Evolutionary conservation across 169 alveolate species (phyloP).

Genomic region (Eimeria sp.): DNA sequence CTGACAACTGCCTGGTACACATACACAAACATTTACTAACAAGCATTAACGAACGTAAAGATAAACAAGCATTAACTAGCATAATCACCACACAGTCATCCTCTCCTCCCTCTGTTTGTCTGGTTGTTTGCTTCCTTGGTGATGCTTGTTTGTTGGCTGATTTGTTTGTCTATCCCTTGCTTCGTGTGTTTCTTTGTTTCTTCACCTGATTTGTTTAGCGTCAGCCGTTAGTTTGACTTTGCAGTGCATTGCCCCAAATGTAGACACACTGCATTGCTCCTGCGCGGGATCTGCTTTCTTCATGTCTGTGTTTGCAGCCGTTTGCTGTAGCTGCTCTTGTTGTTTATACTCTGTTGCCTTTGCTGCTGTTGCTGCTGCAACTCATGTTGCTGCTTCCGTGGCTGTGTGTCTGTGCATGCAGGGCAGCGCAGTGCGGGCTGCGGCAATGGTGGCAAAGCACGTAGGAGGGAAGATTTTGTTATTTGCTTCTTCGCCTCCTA

Average conservation of each 20-base stretch:
- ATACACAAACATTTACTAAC: too few relatives aligned
- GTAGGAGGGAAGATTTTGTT: constrained; percentile 97
- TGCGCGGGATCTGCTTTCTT: too few relatives aligned
- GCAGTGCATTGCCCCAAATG: too few relatives aligned
- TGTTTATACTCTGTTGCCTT: neutral
- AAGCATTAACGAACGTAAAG: too few relatives aligned
- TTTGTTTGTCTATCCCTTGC: neutral
- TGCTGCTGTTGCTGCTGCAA: neutral
- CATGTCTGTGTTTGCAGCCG: too few relatives aligned
- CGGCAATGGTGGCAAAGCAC: constrained; percentile 94
- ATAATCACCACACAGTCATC: too few relatives aligned
- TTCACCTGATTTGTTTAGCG: too few relatives aligned
- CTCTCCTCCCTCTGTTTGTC: too few relatives aligned
- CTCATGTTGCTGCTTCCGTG: neutral
- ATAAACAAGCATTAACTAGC: too few relatives aligned
- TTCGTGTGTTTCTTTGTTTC: neutral
- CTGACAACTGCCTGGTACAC: constrained; percentile 68
- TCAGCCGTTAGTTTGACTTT: too few relatives aligned
- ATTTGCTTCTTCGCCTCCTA: constrained; percentile 90
- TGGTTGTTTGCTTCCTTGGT: neutral
- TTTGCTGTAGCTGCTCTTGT: neutral
- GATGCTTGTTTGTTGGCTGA: neutral
- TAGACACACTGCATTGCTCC: too few relatives aligned
- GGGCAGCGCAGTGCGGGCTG: constrained; percentile 96
- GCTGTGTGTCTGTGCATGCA: neutral